These are phyloP conservation scores for Neurospora hispaniola DNA, from an alignment of 495 filamentous ascomycete genomes.

Conservation along the genomic window DNA sequence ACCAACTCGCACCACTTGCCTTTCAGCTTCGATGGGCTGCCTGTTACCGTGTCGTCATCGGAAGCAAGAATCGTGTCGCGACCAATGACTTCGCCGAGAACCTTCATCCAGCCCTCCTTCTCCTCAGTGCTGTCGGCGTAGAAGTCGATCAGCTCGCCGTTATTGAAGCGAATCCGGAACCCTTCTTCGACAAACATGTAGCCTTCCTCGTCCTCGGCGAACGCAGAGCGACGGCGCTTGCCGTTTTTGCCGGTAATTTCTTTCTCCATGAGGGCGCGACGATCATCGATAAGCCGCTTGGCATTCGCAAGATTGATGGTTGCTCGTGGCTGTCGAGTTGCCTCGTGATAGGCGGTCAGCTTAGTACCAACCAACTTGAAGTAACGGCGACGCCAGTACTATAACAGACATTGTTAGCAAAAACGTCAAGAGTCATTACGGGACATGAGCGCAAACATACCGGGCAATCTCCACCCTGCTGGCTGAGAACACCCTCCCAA, in stretches of 20 bases:
- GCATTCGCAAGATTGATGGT: constrained; percentile 96
- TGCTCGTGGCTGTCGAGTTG: constrained; percentile 85
- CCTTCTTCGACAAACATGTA: constrained; percentile 99
- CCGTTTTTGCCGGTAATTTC: constrained; percentile 64
- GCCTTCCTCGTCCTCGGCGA: constrained; percentile 96
- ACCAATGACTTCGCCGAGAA: constrained; percentile 75
- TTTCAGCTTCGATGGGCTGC: constrained; percentile 32
- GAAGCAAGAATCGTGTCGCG: constrained; percentile 33
- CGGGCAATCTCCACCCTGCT: constrained; percentile 95
- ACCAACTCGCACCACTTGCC: constrained; percentile 80
- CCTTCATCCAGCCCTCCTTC: constrained; percentile 92
- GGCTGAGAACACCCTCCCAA: constrained; percentile 83
- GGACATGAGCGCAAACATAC: constrained; percentile 48
- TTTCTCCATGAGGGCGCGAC: constrained; percentile 67
- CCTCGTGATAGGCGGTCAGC: constrained; percentile 91
- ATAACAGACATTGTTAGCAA: constrained; percentile 18
- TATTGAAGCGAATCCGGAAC: constrained; percentile 95
- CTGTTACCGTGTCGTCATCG: constrained; percentile 33
- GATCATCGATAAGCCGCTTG: constrained; percentile 86
- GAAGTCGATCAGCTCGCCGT: constrained; percentile 96
- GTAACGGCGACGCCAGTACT: constrained; percentile 97
- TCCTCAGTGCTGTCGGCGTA: constrained; percentile 79
- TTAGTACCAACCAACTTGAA: constrained; percentile 89
- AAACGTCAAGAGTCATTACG: background rate
- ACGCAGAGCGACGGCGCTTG: constrained; percentile 80